Percentiles rank a stretch among this genome's conserved stretches.
Conservation (phyloP, 2,329 filamentous ascomycete species). For the Orbilia javanica region DNA sequence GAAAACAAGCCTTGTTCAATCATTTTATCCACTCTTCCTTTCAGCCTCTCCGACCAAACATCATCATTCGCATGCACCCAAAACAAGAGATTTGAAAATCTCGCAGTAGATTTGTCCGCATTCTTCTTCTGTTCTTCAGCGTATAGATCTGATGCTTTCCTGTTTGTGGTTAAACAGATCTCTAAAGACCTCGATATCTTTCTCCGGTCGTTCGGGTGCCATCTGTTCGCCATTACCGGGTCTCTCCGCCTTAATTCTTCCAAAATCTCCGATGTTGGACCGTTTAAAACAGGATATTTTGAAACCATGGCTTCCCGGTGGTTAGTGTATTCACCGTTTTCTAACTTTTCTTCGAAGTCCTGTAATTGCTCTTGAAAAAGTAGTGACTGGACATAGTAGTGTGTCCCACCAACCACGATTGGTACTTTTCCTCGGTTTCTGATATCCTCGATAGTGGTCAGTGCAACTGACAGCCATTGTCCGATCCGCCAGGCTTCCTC, state of each 20-base stretch:
- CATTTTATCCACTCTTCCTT: constrained; percentile 87
- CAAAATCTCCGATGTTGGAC: constrained; percentile 78
- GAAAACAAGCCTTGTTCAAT: constrained; percentile 74
- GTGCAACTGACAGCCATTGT: constrained; percentile 67
- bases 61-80: constrained; percentile 86
- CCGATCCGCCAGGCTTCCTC: constrained; percentile 86
- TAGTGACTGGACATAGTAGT: constrained; percentile 92
- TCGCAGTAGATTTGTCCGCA: constrained; percentile 54
- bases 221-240: constrained; percentile 86
- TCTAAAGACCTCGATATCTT: constrained; percentile 92
- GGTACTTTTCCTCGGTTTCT: constrained; percentile 81
- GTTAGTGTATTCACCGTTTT: constrained; percentile 63
- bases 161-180: constrained; percentile 87
- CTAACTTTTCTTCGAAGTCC: constrained; percentile 39
- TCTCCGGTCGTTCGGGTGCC: constrained; percentile 92
- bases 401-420: constrained; percentile 91
- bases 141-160: constrained; percentile 82
- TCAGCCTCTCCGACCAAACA: constrained; percentile 76
- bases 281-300: constrained; percentile 78
- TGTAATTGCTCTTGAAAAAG: constrained; percentile 80
- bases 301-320: constrained; percentile 64
- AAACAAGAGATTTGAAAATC: constrained; percentile 74
- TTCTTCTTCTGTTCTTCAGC: constrained; percentile 68
- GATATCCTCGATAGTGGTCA: constrained; percentile 77
- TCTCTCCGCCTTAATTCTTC: constrained; percentile 82